Evolutionary conservation across 768 basidiomycete species (phyloP), one percentile per base, ranked within the genome.

Genomic region (Termitomyces heimii): DNA sequence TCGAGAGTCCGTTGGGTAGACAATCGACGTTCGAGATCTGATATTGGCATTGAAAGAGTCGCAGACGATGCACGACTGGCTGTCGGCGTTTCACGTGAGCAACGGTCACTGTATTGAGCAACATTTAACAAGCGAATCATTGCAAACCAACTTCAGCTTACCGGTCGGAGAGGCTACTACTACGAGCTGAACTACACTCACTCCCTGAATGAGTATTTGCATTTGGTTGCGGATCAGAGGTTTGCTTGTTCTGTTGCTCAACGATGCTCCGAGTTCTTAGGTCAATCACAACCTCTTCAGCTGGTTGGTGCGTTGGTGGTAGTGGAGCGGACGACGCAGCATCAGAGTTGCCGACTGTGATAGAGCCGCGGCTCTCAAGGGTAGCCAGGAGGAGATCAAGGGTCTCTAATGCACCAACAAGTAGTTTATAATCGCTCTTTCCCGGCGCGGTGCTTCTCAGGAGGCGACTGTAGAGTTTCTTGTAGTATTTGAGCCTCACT

Each of bases 361-460:
- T 67, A 18, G 75, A 72, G 56, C 80, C 70, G 57, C 90, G 80
- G 22, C 71, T 75, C 51, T 92, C 89, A 28, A 92, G 73, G 3
- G 79, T 82, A 4, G 73, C 78, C 40, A 97, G 66, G n/a, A 99
- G 76, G 40, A 64, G 69, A 59, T 94, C 89, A 56, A 99, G 75
- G 62, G 86, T 88, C 56, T 91, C 89, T 59, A 94, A 77, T 3
- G 95, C 94, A 5, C 82, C 82, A 6, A 88, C 74, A 22, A 98
- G 79, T 24, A 97, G 73, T 32, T 79, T 82, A 68, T 98, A 88
- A 68, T 98, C 96, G 61, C 86, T 92, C 65, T 86, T 78, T 18
- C 94, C 94, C 4, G 91, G 86, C 28, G 84, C 82, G 1, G 94
- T 94, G 65, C 88, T 91, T 71, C 89, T 92, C 48, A 98, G 74